These are phyloP conservation scores for Fusarium bulbicola DNA, from an alignment of 2,329 filamentous ascomycete species.

Conservation along the genomic window DNA sequence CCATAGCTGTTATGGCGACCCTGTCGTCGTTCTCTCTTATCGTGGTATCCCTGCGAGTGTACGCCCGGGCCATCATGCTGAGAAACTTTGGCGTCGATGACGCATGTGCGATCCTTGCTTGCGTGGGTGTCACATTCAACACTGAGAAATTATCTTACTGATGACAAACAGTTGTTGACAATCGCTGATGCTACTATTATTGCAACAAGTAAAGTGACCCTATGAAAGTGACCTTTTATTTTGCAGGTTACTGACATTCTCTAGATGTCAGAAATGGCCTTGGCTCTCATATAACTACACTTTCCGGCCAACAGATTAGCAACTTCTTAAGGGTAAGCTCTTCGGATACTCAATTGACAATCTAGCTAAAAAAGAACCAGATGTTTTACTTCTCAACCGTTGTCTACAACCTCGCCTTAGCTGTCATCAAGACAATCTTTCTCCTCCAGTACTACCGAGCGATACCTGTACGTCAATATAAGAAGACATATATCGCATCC, in stretches of 20 bases:
- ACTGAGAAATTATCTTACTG: not conserved
- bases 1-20: not conserved
- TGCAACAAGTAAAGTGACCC: not conserved
- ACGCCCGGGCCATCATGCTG: not conserved
- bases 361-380: accelerated
- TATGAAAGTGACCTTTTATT: accelerated
- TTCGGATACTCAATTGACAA: accelerated
- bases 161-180: not conserved
- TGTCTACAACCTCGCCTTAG: not conserved
- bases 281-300: not conserved
- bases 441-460: not conserved
- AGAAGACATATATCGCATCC: not conserved
- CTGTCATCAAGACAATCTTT: not conserved
- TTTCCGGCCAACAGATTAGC: not conserved
- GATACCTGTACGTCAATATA: not conserved
- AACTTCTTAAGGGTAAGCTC: not conserved
- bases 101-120: not conserved
- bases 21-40: not conserved
- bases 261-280: not conserved
- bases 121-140: not conserved
- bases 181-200: not conserved
- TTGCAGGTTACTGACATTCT: accelerated
- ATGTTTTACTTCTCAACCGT: not conserved
- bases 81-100: not conserved
- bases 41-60: not conserved